These are phyloP conservation scores for Nakazawaea populi DNA, from an alignment of 805 yeast species.

Conservation along the genomic window DNA sequence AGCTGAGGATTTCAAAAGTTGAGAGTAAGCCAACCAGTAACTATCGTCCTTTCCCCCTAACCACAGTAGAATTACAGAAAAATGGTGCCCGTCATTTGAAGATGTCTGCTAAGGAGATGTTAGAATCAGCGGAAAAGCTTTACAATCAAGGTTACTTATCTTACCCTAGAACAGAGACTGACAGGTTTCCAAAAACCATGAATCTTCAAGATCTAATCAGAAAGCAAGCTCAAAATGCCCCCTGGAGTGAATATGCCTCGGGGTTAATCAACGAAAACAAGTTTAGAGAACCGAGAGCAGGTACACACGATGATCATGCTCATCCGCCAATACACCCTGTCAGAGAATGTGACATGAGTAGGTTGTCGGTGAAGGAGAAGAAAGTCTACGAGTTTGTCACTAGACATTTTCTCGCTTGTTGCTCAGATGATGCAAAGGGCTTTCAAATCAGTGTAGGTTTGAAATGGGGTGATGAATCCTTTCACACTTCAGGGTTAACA, in stretches of 20 bases:
- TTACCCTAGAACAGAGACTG: constrained; percentile 98
- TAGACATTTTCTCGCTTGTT: constrained; percentile 83
- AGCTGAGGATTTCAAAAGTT: constrained; percentile 46
- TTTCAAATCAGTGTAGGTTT: constrained; percentile 53
- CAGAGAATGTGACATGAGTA: constrained; percentile 30
- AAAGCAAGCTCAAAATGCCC: constrained; percentile 47
- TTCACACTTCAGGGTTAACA: constrained; percentile 65
- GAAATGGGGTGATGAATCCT: constrained; percentile 75
- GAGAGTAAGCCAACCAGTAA: constrained; percentile 62
- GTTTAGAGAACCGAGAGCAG: constrained; percentile 67
- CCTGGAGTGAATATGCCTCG: constrained; percentile 73
- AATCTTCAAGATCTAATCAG: constrained; percentile 56
- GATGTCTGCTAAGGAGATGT: constrained; percentile 72
- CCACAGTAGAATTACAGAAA: constrained; percentile 91
- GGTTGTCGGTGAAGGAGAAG: constrained; percentile 39
- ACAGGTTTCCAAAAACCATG: constrained; percentile 72
- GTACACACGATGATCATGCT: constrained; percentile 86
- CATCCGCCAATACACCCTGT: constrained; percentile 99
- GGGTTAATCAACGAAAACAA: constrained; percentile 34
- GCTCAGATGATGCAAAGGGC: constrained; percentile 89
- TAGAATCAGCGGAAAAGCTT: constrained; percentile 75
- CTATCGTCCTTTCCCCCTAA: constrained; percentile 82
- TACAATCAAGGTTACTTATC: constrained; percentile 85
- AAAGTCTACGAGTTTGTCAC: constrained; percentile 83
- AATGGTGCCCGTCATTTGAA: constrained; percentile 72